Conservation (phyloP, 805 yeast genomes). For the Yarrowia divulgata region DNA sequence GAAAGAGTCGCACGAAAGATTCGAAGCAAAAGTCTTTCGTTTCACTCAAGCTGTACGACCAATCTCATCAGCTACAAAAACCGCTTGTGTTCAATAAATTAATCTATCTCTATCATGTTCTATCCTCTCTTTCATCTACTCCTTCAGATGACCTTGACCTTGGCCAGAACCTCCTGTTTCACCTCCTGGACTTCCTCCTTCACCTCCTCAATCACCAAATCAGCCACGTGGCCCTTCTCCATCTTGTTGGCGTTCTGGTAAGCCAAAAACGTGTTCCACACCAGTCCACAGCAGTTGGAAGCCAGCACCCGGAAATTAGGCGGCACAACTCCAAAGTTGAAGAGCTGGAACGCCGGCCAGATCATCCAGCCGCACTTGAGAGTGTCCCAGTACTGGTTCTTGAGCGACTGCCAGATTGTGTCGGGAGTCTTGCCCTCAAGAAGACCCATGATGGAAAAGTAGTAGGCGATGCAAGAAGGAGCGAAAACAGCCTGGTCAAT, state of each 20-base stretch:
- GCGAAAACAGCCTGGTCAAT: slow-evolving; percentile 81
- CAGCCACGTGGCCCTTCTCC: slow-evolving; percentile 7
- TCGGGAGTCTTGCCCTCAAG: slow-evolving; percentile 62
- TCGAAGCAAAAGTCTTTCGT: no score
- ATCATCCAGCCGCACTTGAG: slow-evolving; percentile 78
- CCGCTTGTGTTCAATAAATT: neutral
- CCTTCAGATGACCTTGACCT: slow-evolving; percentile 24
- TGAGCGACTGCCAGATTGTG: slow-evolving; percentile 51
- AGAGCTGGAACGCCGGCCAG: slow-evolving; percentile 84
- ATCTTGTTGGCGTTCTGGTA: slow-evolving; percentile 37
- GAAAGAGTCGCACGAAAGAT: no score
- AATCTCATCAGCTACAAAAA: no score
- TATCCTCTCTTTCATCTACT: neutral
- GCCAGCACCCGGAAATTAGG: slow-evolving; percentile 69
- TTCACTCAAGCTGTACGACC: no score
- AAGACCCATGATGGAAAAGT: slow-evolving; percentile 69
- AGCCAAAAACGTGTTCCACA: slow-evolving; percentile 85
- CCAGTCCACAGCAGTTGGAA: slow-evolving; percentile 74
- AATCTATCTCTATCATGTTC: slow-evolving; percentile 17
- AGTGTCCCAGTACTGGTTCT: slow-evolving; percentile 61
- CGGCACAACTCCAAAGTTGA: slow-evolving; percentile 78
- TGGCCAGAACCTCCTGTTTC: slow-evolving; percentile 18
- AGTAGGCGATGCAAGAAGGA: slow-evolving; percentile 74
- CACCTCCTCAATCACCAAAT: slow-evolving; percentile 11
- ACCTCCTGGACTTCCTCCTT: slow-evolving; percentile 26